Percentiles rank a stretch among this genome's conserved stretches.
phyloP scores from a whole-genome alignment of 192 early-diverging fungal species.

The Entophlyctis helioformis region DNA sequence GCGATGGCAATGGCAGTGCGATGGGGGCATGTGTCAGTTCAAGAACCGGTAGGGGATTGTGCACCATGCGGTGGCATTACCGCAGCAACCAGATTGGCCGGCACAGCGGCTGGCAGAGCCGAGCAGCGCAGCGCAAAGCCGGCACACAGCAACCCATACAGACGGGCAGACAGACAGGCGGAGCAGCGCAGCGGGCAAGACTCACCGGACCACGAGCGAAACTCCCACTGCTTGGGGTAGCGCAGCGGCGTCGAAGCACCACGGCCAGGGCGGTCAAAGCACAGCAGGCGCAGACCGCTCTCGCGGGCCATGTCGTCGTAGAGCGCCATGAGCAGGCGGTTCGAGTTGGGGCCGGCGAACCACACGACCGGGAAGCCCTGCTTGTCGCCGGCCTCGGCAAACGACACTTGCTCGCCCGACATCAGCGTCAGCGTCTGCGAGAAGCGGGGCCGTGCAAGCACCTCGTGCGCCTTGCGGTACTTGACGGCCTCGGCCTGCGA shows the following conservation, averaged over 20 bases:
- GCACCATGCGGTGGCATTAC: too few relatives aligned
- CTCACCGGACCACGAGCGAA: too few relatives aligned
- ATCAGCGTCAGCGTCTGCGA: neutral
- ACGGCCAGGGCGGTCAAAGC: constrained; percentile 7
- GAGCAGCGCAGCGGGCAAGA: too few relatives aligned
- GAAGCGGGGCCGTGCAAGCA: neutral
- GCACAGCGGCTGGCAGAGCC: too few relatives aligned
- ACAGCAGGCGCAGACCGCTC: constrained; percentile 3
- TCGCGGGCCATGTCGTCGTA: constrained; percentile 4
- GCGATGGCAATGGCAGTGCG: too few relatives aligned
- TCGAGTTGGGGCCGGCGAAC: constrained; percentile 3
- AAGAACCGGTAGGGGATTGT: too few relatives aligned
- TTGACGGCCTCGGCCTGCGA: constrained; percentile 1
- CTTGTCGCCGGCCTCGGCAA: neutral
- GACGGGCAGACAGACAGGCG: too few relatives aligned
- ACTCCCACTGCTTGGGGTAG: too few relatives aligned
- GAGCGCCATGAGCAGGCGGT: constrained; percentile 4
- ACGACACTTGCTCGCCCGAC: constrained; percentile 4
- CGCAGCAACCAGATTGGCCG: too few relatives aligned
- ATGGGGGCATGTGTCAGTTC: too few relatives aligned
- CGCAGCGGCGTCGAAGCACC: constrained; percentile 5
- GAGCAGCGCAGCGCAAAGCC: too few relatives aligned
- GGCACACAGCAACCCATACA: too few relatives aligned
- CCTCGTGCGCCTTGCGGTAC: constrained; percentile 2
- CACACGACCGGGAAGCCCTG: constrained; percentile 3